These are phyloP conservation scores for Cladobotryum mycophilum DNA, from an alignment of 2,329 filamentous ascomycete genomes.

Conservation along the genomic window DNA sequence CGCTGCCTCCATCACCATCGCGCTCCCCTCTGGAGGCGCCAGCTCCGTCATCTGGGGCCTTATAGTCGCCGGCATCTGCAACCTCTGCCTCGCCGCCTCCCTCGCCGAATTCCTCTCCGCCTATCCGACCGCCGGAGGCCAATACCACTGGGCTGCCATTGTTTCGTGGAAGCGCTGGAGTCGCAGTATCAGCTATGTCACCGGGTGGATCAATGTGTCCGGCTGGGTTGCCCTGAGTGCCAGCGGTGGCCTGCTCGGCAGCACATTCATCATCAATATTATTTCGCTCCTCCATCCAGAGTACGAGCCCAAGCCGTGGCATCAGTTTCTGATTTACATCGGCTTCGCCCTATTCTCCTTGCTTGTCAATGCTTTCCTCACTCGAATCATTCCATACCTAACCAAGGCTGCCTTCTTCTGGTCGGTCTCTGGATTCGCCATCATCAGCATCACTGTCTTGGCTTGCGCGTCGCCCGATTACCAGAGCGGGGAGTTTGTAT, in stretches of 20 bases:
- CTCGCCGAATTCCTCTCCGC: conserved; percentile 66
- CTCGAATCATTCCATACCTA: conserved; percentile 51
- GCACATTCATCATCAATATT: conserved; percentile 59
- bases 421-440: conserved; percentile 61
- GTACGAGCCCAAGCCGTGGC: conserved; percentile 57
- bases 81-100: conserved; percentile 61
- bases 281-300: conserved; percentile 54
- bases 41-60: conserved; percentile 69
- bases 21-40: conserved; percentile 63
- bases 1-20: conserved; percentile 40
- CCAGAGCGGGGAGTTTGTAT: conserved; percentile 59
- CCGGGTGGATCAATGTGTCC: conserved; percentile 67
- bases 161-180: conserved; percentile 55
- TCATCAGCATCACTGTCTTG: conserved; percentile 65
- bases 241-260: conserved; percentile 61
- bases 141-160: conserved; percentile 68
- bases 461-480: conserved; percentile 60
- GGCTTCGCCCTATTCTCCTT: conserved; percentile 56
- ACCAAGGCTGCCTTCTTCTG: conserved; percentile 66
- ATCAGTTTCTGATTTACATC: conserved; percentile 68
- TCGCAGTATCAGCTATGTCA: conserved; percentile 60
- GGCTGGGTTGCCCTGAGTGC: conserved; percentile 66
- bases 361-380: conserved; percentile 58
- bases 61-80: conserved; percentile 56
- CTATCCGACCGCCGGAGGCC: conserved; percentile 53